These are phyloP conservation scores for Penicillium dipodomyicola DNA, from an alignment of 495 filamentous ascomycete genomes.

Conservation along the genomic window DNA sequence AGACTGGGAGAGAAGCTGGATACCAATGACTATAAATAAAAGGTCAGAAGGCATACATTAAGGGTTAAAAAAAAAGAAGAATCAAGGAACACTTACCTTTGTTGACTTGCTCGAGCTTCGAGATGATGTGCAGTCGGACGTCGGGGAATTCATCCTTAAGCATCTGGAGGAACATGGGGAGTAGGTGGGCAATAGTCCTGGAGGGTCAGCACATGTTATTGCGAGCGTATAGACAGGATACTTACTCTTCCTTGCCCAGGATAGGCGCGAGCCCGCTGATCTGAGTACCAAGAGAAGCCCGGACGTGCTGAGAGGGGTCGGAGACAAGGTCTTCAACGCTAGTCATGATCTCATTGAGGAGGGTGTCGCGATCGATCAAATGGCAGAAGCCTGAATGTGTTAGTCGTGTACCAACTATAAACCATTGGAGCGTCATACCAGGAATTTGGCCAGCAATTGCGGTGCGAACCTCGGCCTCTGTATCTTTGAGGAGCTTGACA, in stretches of 20 bases:
- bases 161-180: constrained; percentile 99
- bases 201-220: not conserved
- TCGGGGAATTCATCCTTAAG: constrained; percentile 99
- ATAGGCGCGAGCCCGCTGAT: constrained; percentile 97
- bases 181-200: constrained; percentile 91
- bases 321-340: constrained; percentile 94
- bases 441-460: constrained; percentile 97
- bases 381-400: constrained; percentile 73
- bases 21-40: constrained; percentile 75
- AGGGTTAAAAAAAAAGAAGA: not conserved
- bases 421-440: constrained; percentile 46
- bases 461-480: constrained; percentile 94
- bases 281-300: constrained; percentile 91
- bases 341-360: constrained; percentile 96
- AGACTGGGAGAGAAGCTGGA: constrained; percentile 92
- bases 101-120: constrained; percentile 95
- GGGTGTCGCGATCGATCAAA: constrained; percentile 77
- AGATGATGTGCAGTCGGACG: constrained; percentile 96
- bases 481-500: constrained; percentile 95
- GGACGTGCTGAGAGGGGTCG: constrained; percentile 94
- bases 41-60: constrained; percentile 10
- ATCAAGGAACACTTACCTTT: constrained; percentile 61
- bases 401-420: constrained; percentile 21
- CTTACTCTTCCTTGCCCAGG: constrained; percentile 95
- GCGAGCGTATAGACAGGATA: constrained; percentile 11